Percentiles rank a stretch among this genome's conserved stretches.
These are phyloP conservation scores for Kockiozyma suomiensis DNA, from an alignment of 805 yeast genomes.

Conservation along the genomic window DNA sequence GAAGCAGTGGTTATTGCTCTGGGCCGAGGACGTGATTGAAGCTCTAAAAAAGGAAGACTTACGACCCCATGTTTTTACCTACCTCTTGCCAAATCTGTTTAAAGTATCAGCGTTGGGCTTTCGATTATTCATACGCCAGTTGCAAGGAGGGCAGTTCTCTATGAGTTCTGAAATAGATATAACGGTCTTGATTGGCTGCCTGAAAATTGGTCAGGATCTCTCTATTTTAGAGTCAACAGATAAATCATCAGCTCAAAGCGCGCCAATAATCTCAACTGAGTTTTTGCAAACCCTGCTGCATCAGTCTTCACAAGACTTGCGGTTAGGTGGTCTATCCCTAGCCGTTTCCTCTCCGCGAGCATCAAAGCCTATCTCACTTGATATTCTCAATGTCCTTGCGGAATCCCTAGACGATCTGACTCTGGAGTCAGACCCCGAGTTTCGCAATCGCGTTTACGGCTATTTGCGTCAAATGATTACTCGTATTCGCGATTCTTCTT, in stretches of 20 bases:
- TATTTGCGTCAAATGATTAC: constrained; percentile 61
- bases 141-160: neutral
- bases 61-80: constrained; percentile 55
- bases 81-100: constrained; percentile 67
- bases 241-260: constrained; percentile 48
- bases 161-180: constrained; percentile 38
- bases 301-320: constrained; percentile 47
- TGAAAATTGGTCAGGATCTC: constrained; percentile 66
- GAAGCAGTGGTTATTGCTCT: constrained; percentile 52
- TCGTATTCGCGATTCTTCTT: constrained; percentile 69
- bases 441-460: constrained; percentile 66
- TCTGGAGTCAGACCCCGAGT: constrained; percentile 67
- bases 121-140: constrained; percentile 43
- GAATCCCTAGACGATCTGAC: constrained; percentile 54
- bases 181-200: constrained; percentile 54
- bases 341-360: constrained; percentile 63
- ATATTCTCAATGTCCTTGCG: constrained; percentile 50
- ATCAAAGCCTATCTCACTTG: constrained; percentile 56
- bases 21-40: constrained; percentile 50
- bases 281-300: constrained; percentile 48
- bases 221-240: constrained; percentile 46
- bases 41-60: constrained; percentile 43
- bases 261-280: constrained; percentile 44
- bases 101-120: constrained; percentile 52
- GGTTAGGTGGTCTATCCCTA: constrained; percentile 63